These are phyloP conservation scores for Onygenales sp. DNA, from an alignment of 2,329 filamentous ascomycete genomes.

Conservation along the genomic window DNA sequence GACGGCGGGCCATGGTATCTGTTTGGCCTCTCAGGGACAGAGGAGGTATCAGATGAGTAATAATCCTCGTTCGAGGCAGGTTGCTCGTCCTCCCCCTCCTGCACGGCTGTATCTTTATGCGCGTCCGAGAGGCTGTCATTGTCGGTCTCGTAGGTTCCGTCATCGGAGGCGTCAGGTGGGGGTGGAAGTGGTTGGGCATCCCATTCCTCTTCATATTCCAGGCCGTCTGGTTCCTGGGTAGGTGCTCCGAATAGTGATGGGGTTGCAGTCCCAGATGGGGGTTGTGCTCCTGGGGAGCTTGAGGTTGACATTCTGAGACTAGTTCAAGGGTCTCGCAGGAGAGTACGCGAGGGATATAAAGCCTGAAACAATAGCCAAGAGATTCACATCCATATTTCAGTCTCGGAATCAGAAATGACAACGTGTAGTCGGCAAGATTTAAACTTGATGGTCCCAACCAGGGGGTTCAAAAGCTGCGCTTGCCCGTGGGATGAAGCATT, in stretches of 20 bases:
- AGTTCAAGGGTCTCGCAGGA: not conserved
- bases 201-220: not conserved
- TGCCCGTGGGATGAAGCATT: too few species aligned
- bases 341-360: not conserved
- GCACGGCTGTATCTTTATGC: not conserved
- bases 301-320: not conserved
- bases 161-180: constrained; percentile 15
- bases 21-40: constrained; percentile 36
- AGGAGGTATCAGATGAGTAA: constrained; percentile 4
- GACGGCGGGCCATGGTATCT: constrained; percentile 58
- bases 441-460: too few species aligned
- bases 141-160: constrained; percentile 14
- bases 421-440: too few species aligned
- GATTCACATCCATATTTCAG: not conserved
- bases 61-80: not conserved
- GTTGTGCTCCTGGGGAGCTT: not conserved
- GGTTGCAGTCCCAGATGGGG: not conserved
- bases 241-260: not conserved
- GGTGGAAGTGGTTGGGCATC: not conserved
- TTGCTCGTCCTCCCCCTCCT: constrained; percentile 3
- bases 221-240: not conserved
- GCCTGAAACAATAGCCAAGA: not conserved
- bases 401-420: too few species aligned
- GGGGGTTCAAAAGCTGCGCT: too few species aligned
- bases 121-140: not conserved